Conservation (phyloP, 257 asterid genomes). For the Striga asiatica region DNA sequence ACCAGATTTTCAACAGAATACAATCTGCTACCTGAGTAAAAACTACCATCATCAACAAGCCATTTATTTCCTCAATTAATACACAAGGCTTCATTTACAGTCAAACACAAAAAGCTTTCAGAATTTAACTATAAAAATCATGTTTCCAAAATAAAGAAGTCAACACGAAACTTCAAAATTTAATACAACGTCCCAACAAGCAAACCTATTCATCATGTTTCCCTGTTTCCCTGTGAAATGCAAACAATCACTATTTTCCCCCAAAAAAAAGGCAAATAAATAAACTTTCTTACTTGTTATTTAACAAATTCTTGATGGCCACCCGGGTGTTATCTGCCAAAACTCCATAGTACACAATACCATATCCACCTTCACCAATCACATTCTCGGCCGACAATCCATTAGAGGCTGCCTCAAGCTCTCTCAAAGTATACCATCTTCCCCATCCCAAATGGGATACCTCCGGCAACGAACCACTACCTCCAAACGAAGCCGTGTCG, state of each 20-base stretch:
- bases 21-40: no score
- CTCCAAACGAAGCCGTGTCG: constrained; percentile 67
- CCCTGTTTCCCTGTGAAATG: no score
- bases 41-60: no score
- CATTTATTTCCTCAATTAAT: not conserved
- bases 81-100: not conserved
- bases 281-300: constrained; percentile 49
- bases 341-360: constrained; percentile 78
- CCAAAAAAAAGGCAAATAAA: constrained; percentile 4
- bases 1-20: not conserved
- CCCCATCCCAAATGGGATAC: constrained; percentile 99
- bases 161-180: not conserved
- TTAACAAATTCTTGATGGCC: constrained; percentile 85
- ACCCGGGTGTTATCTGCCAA: constrained; percentile 67
- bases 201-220: not conserved
- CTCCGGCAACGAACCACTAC: constrained; percentile 90
- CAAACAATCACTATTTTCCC: not conserved
- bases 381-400: constrained; percentile 91
- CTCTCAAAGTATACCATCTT: constrained; percentile 95
- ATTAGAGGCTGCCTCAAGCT: constrained; percentile 90
- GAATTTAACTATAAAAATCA: constrained; percentile 2
- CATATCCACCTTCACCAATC: constrained; percentile 98
- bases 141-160: not conserved
- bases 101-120: not conserved
- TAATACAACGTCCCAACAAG: not conserved